Percentiles rank a stretch among this genome's conserved stretches.
Evolutionary conservation across 306 rosid genomes (phyloP).

Genomic region (Rubus idaeus): DNA sequence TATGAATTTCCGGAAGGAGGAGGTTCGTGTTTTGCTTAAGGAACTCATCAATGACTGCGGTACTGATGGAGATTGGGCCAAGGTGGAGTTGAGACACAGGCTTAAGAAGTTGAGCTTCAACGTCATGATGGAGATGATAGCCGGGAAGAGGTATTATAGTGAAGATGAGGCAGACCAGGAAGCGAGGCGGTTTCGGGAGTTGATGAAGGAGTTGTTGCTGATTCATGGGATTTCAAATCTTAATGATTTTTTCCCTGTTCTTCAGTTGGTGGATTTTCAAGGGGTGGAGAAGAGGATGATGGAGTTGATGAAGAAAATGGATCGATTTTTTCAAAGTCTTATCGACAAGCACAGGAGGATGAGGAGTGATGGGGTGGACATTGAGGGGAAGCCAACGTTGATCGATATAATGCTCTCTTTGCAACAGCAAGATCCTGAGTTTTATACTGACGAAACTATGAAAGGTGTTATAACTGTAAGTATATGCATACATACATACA

Average conservation of each 20-base stretch:
- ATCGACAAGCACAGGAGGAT: slow-evolving; percentile 19
- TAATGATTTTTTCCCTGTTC: slow-evolving; percentile 24
- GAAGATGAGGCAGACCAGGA: slow-evolving; percentile 18
- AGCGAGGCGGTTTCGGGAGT: slow-evolving; percentile 14
- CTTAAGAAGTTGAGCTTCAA: slow-evolving; percentile 20
- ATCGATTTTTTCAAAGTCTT: slow-evolving; percentile 31
- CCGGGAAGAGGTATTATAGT: slow-evolving; percentile 27
- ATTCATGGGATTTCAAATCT: slow-evolving; percentile 2
- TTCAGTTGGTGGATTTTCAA: slow-evolving; percentile 21
- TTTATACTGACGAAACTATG: slow-evolving; percentile 29
- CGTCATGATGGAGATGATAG: slow-evolving; percentile 23
- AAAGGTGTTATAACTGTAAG: slow-evolving; percentile 38
- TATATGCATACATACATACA: not conserved
- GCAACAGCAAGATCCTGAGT: slow-evolving; percentile 29
- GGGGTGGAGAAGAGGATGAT: slow-evolving; percentile 36
- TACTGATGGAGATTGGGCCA: not conserved
- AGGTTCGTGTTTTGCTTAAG: slow-evolving; percentile 18
- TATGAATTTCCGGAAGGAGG: not conserved
- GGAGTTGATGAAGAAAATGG: slow-evolving; percentile 14
- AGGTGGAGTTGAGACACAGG: slow-evolving; percentile 22
- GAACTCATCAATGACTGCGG: not conserved
- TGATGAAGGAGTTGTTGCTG: slow-evolving; percentile 8
- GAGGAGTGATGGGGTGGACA: too few species aligned
- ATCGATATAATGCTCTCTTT: slow-evolving; percentile 32
- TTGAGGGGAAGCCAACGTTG: slow-evolving; percentile 12